Percentiles rank a stretch among this genome's conserved stretches.
These are phyloP conservation scores for Aspergillus costaricaensis DNA, from an alignment of 2,329 filamentous ascomycete species.

Conservation along the genomic window DNA sequence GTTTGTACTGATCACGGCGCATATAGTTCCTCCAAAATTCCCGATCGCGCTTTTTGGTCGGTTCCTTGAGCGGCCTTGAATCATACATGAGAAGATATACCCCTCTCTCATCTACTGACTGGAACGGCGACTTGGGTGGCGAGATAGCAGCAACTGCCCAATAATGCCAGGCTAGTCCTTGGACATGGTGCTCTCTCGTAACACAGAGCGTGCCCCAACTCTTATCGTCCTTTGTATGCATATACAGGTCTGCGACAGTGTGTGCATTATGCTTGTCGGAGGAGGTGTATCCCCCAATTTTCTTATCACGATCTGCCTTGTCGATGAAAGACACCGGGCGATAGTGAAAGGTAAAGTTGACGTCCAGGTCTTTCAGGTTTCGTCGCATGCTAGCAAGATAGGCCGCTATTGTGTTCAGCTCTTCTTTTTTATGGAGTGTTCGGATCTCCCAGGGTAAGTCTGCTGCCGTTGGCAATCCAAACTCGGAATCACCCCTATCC, in stretches of 20 bases:
- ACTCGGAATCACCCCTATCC: not conserved
- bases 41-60: not conserved
- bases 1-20: not conserved
- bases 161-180: not conserved
- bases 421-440: not conserved
- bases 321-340: not conserved
- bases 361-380: not conserved
- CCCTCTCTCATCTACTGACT: not conserved
- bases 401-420: not conserved
- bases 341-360: not conserved
- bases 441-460: not conserved
- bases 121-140: not conserved
- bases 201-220: not conserved
- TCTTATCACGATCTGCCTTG: not conserved
- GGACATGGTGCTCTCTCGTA: not conserved
- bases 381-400: not conserved
- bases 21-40: not conserved
- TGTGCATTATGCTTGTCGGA: not conserved
- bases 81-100: not conserved
- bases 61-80: not conserved
- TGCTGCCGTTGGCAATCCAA: not conserved
- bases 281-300: not conserved
- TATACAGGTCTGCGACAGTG: not conserved
- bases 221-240: not conserved
- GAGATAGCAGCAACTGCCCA: not conserved